Evolutionary conservation across 139 green algal species (phyloP), one percentile per base, ranked within the genome.

Genomic region (Volvox reticuliferus): DNA sequence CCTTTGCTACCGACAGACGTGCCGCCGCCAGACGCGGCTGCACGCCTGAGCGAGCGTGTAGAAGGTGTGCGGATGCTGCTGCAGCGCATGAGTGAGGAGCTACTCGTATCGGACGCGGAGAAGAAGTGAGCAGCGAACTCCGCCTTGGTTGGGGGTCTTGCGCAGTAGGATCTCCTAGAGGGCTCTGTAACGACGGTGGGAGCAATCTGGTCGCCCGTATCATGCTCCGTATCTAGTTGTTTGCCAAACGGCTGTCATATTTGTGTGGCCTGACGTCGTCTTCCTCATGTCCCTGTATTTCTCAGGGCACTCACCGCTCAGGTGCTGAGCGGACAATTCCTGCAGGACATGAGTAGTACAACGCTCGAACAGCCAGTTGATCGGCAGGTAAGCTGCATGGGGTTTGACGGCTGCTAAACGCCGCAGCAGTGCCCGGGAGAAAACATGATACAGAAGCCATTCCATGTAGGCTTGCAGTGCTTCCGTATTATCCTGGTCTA

Each of bases 81-180:
- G 87, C 77, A 86, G 62, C 76, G 87, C 19, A 79, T 91, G 76
- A 86, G 16, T 9, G 87, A 91, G 87, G 87, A 91, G 87, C 87
- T 91, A 30, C 61, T 91, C 32, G 87, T 91, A 63, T 33, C 61
- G 22, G 76, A 86, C 17, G 87, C 87, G 24, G 87, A 91, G 55
- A 78, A 79, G 61, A 86, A 44, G 87, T 91, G 62, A 18, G 86
- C 62, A 21, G 5, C 33, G 32, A 5, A 18, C 26, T 2, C 24
- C 1, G 73, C 73, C 9, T 75, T 12, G 71, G 71, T 79, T 6
- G 24, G 24, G 68, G 71, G 71, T 75, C 2, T 75, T 26, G 24
- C 2, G 67, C 67, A 14, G 12, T 26, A 28, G 67, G 67, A 75
- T 75, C 9, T 28, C 44, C 5, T 14, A 55, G 44, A 55, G 44